These are phyloP conservation scores for Acacia crassicarpa DNA, from an alignment of 306 rosid species.

Conservation along the genomic window DNA sequence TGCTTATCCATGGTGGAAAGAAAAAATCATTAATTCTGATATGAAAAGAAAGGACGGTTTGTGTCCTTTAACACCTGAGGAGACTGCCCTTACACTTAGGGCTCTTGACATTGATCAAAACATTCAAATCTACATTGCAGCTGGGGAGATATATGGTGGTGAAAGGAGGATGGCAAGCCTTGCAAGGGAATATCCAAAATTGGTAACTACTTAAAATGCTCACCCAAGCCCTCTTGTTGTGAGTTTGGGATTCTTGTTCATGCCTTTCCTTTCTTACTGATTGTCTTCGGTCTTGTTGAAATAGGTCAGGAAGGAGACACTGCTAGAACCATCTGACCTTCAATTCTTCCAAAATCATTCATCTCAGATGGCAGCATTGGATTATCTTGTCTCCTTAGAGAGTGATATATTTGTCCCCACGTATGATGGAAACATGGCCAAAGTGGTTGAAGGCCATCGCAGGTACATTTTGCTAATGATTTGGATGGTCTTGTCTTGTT, in stretches of 20 bases:
- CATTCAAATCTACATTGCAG: constrained; percentile 90
- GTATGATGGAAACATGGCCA: constrained; percentile 96
- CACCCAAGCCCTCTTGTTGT: not conserved
- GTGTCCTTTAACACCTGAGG: constrained; percentile 96
- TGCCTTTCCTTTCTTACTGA: not conserved
- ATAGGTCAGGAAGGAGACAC: constrained; percentile 92
- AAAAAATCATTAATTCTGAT: constrained; percentile 79
- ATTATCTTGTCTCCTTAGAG: constrained; percentile 87
- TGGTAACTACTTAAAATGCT: constrained; percentile 51
- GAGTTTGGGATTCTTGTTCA: not conserved
- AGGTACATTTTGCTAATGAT: constrained; percentile 50
- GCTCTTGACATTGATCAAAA: constrained; percentile 75
- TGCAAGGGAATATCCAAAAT: constrained; percentile 63
- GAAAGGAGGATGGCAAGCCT: constrained; percentile 78
- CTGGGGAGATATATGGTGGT: constrained; percentile 79
- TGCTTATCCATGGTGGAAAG: constrained; percentile 98
- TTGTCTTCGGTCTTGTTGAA: constrained; percentile 28
- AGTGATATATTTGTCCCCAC: constrained; percentile 94
- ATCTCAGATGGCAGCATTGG: constrained; percentile 94
- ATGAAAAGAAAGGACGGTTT: constrained; percentile 89
- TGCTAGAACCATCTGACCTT: constrained; percentile 80
- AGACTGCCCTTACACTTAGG: constrained; percentile 78
- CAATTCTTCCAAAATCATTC: constrained; percentile 88
- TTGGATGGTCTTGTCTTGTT: not conserved
- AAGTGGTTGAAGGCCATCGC: constrained; percentile 96